Percentiles rank a stretch among this genome's conserved stretches.
phyloP scores from a whole-genome alignment of 2,329 filamentous ascomycete species.

The Diaporthe sp. region DNA sequence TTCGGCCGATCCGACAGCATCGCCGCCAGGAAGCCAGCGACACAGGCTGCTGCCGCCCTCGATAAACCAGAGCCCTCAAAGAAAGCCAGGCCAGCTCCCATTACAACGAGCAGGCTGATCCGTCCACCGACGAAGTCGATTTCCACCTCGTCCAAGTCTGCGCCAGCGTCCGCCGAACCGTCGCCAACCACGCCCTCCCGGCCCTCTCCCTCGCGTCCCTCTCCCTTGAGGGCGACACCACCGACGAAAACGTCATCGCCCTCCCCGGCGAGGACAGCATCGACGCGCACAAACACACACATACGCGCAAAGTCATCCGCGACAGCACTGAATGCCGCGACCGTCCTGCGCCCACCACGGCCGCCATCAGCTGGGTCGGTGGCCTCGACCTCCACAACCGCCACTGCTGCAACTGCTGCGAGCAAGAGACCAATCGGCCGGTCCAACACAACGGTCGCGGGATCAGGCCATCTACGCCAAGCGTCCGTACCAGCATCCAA shows the following conservation, averaged over 20 bases:
- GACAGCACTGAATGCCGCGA: conserved; percentile 55
- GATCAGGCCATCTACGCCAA: conserved; percentile 24
- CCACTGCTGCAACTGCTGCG: conserved; percentile 29
- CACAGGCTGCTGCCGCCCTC: conserved; percentile 35
- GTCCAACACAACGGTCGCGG: conserved; percentile 35
- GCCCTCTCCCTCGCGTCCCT: conserved; percentile 49
- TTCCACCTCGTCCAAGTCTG: conserved; percentile 39
- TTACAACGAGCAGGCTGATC: conserved; percentile 42
- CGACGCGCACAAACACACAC: conserved; percentile 48
- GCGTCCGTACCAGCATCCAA: conserved; percentile 13
- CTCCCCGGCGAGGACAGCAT: conserved; percentile 21
- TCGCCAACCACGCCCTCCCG: conserved; percentile 41
- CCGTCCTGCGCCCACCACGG: conserved; percentile 56
- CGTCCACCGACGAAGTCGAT: conserved; percentile 41
- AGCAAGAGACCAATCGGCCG: conserved; percentile 39
- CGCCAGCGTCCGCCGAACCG: conserved; percentile 40
- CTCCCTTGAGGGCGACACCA: conserved; percentile 48
- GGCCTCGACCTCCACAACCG: conserved; percentile 39
- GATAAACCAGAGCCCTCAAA: conserved; percentile 13
- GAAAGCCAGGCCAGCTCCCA: conserved; percentile 38
- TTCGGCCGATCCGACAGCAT: conserved; percentile 42
- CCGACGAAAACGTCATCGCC: conserved; percentile 41
- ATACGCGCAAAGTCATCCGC: conserved; percentile 58
- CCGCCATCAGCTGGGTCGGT: conserved; percentile 47
- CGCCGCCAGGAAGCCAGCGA: conserved; percentile 46